Base-by-base conservation (phyloP, 768 basidiomycete species). In the Artomyces pyxidatus region DNA sequence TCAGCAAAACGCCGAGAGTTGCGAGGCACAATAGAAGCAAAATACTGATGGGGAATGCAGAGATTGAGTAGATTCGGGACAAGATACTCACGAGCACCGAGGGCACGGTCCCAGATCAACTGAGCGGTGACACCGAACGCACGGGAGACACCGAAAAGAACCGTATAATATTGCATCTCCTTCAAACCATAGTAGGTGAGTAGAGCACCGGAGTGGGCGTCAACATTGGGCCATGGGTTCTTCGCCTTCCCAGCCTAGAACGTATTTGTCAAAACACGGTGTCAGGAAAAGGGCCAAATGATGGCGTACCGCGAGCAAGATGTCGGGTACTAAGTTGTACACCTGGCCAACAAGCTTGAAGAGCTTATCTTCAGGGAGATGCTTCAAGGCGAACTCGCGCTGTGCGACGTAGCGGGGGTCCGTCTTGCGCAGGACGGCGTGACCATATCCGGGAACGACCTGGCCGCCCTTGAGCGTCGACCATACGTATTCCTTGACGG, bases 181-280 rank as follows among this genome's bases (percentile, higher is more conserved):
- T 76, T 79, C 48, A 95, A 71, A 42, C 90, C 90, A 61, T 92
- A 93, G 69, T 93, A 73, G 25, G 85, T 85, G 19, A 94, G 71
- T 40, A 94, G 79, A 46, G 81, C 88, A 68, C 90, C 92, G 14
- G 95, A 97, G 73, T 95, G 93, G 43, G 94, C 91, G 65, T 97
- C 94, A 49, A 98, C 94, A 66, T 97, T 98, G 39, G 94, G 94
- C 87, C 87, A 91, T 2, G 88, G 88, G 73, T 91, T 91, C 78
- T 90, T 91, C 16, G 88, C 88, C 68, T 91, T 91, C 58, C 88
- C 88, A 58, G 88, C 88, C 84, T 86, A 55, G 54, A 57, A 1
- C 30, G 11, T 17, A 6, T 39, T 16, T 44, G 32, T 42, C 17
- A 37, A 12, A 42, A n/a, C n/a, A n/a, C n/a, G n/a, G n/a, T n/a